Base-by-base conservation (phyloP, 345 rosid genomes). In the Linum lewisii region DNA sequence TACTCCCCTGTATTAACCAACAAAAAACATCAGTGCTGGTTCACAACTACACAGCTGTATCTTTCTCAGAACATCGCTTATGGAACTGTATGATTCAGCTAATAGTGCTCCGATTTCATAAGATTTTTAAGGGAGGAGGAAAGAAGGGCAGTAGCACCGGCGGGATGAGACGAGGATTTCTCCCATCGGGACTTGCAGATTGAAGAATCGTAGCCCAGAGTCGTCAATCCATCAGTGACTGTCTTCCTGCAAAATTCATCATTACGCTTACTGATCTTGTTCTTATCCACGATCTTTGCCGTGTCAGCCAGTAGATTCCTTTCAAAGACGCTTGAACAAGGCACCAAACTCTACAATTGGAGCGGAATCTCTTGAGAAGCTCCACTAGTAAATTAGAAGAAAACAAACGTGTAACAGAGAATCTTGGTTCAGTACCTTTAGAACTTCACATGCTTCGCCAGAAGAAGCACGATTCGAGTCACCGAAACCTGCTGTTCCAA, bases 181-280 rank as follows among this genome's bases (percentile, higher is more conserved):
- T 82, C 99, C 97, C 97, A 93, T 51, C 80, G 84, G 71, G 95
- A 84, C 70, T 73, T 93, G 85, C 97, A 89, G 52, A 81, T 65
- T 16, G 90, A 78, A 20, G 90, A 83, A 49, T 89, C 88, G 54
- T 93, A 87, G 65, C 95, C 95, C 24, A 85, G 75, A 57, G 74
- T 70, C 64, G 72, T 34, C 51, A 93, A 66, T 24, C 72, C 89
- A 59, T 81, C 90, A 4, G 69, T 64, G 38, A 85, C 85, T 42
- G 36, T 67, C 65, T 74, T 81, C 78, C 81, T 69, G 81, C 68
- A 75, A 54, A 63, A 9, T 24, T 72, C 84, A 57, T 87, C 89
- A 60, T 82, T 82, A 1, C 66, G 69, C 74, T 79, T 89, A 29
- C 69, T 70, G 66, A 52, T 74, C 76, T 79, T 82, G 72, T 80